Evolutionary conservation across 768 basidiomycete species (phyloP).

Genomic region (Boletus sensibilis): DNA sequence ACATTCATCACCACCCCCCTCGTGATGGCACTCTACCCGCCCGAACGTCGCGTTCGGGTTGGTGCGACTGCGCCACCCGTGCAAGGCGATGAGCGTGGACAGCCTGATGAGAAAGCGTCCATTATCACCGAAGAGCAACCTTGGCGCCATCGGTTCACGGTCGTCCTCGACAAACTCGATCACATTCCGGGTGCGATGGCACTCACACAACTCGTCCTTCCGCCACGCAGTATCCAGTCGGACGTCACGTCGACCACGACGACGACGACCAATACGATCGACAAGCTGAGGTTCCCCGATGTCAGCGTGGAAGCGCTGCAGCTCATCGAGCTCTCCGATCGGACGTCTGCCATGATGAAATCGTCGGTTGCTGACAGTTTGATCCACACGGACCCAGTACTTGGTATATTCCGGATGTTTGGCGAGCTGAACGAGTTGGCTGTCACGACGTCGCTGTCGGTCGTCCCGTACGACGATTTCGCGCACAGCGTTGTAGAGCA

Average conservation of each 20-base stretch:
- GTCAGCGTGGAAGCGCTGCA: constrained; percentile 74
- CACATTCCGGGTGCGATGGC: constrained; percentile 90
- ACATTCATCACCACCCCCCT: constrained; percentile 87
- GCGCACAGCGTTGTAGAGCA: constrained; percentile 67
- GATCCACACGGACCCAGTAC: constrained; percentile 67
- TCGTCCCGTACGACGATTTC: constrained; percentile 77
- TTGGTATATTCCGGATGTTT: constrained; percentile 75
- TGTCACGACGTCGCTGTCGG: constrained; percentile 62
- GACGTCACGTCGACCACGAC: constrained; percentile 15
- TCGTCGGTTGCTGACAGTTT: constrained; percentile 65
- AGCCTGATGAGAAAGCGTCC: constrained; percentile 4
- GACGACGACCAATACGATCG: not conserved
- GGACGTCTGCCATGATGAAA: constrained; percentile 63
- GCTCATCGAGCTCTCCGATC: constrained; percentile 77
- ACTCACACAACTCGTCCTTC: constrained; percentile 76
- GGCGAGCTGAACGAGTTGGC: constrained; percentile 67
- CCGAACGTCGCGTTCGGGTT: constrained; percentile 51
- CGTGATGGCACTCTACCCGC: constrained; percentile 66
- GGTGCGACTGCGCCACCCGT: constrained; percentile 9
- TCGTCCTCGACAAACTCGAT: constrained; percentile 88
- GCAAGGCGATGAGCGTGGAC: constrained; percentile 36
- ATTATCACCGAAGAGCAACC: constrained; percentile 19
- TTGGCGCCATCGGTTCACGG: constrained; percentile 65
- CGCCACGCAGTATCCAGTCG: constrained; percentile 19
- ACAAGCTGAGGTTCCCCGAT: constrained; percentile 18